Base-by-base conservation (phyloP, 495 filamentous ascomycete genomes). In the Polyplosphaeria fusca region DNA sequence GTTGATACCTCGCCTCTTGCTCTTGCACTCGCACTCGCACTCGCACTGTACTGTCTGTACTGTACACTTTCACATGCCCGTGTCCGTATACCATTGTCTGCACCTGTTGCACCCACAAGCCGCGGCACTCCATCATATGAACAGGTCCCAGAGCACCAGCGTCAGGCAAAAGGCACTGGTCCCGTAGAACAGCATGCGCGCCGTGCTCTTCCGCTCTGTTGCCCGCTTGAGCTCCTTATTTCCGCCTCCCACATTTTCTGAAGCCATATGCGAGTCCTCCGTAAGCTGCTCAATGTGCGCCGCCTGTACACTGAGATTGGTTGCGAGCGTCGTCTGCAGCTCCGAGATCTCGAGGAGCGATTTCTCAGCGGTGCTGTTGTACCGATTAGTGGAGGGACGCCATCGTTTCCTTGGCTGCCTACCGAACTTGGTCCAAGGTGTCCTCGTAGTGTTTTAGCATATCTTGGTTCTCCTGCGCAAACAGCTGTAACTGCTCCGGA, bases 391-490 rank as follows among this genome's bases (percentile, higher is more conserved):
- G 16, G 2, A 26, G 24, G 41, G 38, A 32, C 16, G 35, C 16
- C 18, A 4, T 43, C 25, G 48, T n/a, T 26, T 20, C 22, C 11
- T 12, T 54, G 44, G 19, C 0, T 28, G 43, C 58, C 42, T 67
- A 93, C 89, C 85, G 87, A 55, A 97, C 89, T 79, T 96, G 92
- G 66, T 92, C 86, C 67, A 96, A 74, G 0, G 86, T 89, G 70
- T 87, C 88, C 70, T 96, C 88, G 69, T 92, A 95, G 71, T 95
- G 87, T 70, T 83, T 86, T 47, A 97, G 72, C 87, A 98, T 89
- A 50, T 87, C 80, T 67, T 89, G 84, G 69, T 99, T 97, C 70
- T 96, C 91, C 71, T 87, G 82, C 35, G 89, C 91, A 72, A 99
- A 96, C 60, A 96, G 77, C 70, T 96, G 92, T 49, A 90, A 70